Evolutionary conservation across 768 basidiomycete genomes (phyloP).

Genomic region (Kwoniella dendrophila): DNA sequence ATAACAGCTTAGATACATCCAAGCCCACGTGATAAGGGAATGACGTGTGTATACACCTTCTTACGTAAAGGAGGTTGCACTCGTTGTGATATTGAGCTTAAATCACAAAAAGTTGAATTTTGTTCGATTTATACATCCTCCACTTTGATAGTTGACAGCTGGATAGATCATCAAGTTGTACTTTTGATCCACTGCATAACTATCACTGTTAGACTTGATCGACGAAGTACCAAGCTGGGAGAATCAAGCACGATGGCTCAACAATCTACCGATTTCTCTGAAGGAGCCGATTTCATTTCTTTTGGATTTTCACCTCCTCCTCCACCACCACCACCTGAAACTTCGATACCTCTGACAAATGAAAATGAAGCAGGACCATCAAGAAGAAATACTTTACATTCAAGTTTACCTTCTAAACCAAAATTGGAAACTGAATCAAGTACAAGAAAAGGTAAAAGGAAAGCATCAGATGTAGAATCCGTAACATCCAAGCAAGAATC

Average conservation of each 20-base stretch:
- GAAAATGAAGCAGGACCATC: conserved; percentile 31
- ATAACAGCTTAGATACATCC: too few relatives aligned
- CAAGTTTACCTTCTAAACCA: neutral
- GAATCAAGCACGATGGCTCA: conserved; percentile 1
- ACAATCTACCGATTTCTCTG: conserved; percentile 9
- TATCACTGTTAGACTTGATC: too few relatives aligned
- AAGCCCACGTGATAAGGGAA: conserved; percentile 11
- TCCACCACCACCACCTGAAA: too few relatives aligned
- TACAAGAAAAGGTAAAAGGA: conserved; percentile 18
- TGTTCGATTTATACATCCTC: neutral
- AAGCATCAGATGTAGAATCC: conserved; percentile 7
- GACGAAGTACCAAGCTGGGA: too few relatives aligned
- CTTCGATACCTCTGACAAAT: too few relatives aligned
- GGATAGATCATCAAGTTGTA: neutral
- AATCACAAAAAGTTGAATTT: neutral
- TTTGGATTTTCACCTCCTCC: conserved; percentile 39
- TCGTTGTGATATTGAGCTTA: too few relatives aligned
- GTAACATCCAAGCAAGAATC: neutral
- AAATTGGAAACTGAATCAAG: neutral
- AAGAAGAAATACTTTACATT: neutral
- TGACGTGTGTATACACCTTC: neutral
- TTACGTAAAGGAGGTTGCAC: too few relatives aligned
- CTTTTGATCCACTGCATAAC: neutral
- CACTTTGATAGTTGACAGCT: neutral
- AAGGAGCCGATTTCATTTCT: conserved; percentile 49